phyloP scores from a whole-genome alignment of 306 rosid species.

The Clitoria ternatea region DNA sequence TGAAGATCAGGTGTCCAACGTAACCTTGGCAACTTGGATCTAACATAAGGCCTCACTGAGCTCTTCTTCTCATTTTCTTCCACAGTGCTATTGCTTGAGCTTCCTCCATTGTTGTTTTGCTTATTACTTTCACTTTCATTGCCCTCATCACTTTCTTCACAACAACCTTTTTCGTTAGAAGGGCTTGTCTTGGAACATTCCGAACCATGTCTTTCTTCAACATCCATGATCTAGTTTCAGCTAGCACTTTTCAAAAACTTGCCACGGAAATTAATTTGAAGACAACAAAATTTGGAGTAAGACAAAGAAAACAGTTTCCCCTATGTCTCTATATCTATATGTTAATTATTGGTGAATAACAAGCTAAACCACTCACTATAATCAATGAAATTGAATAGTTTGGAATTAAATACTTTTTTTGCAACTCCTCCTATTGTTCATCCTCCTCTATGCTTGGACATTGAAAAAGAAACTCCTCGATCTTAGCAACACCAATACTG shows the following conservation, averaged over 20 bases:
- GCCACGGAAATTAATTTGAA: background rate
- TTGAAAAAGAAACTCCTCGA: constrained; percentile 22
- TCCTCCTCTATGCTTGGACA: constrained; percentile 27
- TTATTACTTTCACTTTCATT: constrained; percentile 28
- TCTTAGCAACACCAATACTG: constrained; percentile 4
- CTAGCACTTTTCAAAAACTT: background rate
- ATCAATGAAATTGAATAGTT: constrained; percentile 10
- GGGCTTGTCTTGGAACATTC: constrained; percentile 61
- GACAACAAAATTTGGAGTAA: background rate
- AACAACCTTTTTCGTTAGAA: constrained; percentile 29
- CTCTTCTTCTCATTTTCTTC: constrained; percentile 66
- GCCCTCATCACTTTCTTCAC: constrained; percentile 27
- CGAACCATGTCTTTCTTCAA: constrained; percentile 41
- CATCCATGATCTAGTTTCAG: no score
- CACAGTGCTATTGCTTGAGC: constrained; percentile 88
- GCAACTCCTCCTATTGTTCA: constrained; percentile 8
- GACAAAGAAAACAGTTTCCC: constrained; percentile 1
- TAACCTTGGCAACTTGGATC: constrained; percentile 89
- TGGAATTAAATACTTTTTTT: constrained; percentile 20
- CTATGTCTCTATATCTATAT: background rate
- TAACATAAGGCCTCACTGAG: constrained; percentile 77
- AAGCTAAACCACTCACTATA: constrained; percentile 3
- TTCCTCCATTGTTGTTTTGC: constrained; percentile 43
- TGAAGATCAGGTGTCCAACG: constrained; percentile 97
- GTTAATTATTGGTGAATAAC: constrained; percentile 17